Evolutionary conservation across 768 basidiomycete genomes (phyloP).

Genomic region (Mycena chlorophos): DNA sequence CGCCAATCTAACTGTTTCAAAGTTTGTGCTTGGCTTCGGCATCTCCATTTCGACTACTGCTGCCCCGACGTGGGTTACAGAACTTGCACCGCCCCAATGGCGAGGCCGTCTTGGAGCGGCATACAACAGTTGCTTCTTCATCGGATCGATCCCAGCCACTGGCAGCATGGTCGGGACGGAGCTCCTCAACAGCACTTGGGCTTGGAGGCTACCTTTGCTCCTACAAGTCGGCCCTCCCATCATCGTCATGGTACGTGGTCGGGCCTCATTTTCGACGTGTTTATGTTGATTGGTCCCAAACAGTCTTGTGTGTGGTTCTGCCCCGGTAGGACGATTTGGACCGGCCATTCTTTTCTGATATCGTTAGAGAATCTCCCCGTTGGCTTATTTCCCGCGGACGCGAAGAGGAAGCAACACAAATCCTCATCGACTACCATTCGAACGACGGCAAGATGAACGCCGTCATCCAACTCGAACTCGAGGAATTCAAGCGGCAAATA

Average conservation of each 20-base stretch:
- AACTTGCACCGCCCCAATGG: conserved; percentile 28
- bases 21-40: conserved; percentile 47
- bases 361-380: conserved; percentile 25
- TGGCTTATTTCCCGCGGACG: conserved; percentile 35
- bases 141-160: conserved; percentile 28
- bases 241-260: background rate
- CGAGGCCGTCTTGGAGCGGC: conserved; percentile 45
- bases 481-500: conserved; percentile 25
- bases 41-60: conserved; percentile 47
- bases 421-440: conserved; percentile 31
- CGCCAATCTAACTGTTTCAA: conserved; percentile 24
- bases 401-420: conserved; percentile 31
- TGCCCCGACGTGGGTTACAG: conserved; percentile 50
- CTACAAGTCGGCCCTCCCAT: conserved; percentile 42
- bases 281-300: conserved; percentile 39
- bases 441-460: conserved; percentile 27
- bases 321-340: too few relatives aligned
- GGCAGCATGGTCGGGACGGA: conserved; percentile 38
- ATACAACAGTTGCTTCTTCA: conserved; percentile 40
- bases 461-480: conserved; percentile 29
- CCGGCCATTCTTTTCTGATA: conserved; percentile 44
- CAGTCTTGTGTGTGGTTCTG: too few relatives aligned
- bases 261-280: background rate
- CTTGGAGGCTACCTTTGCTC: conserved; percentile 63
- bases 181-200: conserved; percentile 48